These are phyloP conservation scores for Plantago elongata DNA, from an alignment of 257 asterid species.

Conservation along the genomic window DNA sequence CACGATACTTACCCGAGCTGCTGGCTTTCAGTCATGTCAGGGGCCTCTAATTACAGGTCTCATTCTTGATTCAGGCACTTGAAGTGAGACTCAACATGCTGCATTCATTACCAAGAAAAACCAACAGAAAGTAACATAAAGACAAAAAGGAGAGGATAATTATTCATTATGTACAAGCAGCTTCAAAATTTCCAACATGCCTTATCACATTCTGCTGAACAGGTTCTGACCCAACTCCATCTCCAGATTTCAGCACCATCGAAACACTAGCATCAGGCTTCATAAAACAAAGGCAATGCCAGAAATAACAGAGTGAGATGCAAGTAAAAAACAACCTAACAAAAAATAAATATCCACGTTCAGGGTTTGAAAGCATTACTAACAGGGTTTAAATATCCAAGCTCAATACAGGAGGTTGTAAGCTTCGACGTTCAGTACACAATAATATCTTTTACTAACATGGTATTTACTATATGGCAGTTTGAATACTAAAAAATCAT, in stretches of 20 bases:
- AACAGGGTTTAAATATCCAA: not conserved
- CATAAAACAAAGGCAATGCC: slow-evolving; percentile 35
- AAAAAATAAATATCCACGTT: not conserved
- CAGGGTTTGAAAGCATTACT: too few species aligned
- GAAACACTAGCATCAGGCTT: slow-evolving; percentile 65
- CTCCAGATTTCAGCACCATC: slow-evolving; percentile 57
- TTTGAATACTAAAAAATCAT: not conserved
- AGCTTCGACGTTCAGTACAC: not conserved
- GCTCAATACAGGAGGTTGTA: not conserved
- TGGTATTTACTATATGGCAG: not conserved
- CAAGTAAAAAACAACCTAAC: not conserved
- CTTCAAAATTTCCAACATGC: slow-evolving; percentile 47
- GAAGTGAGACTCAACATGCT: slow-evolving; percentile 52
- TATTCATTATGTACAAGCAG: slow-evolving; percentile 20
- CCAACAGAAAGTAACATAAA: slow-evolving; percentile 43
- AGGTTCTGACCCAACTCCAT: slow-evolving; percentile 65
- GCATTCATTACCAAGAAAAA: slow-evolving; percentile 29
- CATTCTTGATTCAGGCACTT: slow-evolving; percentile 27
- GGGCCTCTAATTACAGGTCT: not conserved
- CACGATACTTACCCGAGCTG: slow-evolving; percentile 39
- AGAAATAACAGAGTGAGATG: slow-evolving; percentile 14
- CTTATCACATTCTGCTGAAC: slow-evolving; percentile 60
- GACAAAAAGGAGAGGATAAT: slow-evolving; percentile 23
- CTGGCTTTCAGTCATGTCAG: slow-evolving; percentile 34
- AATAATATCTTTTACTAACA: too few species aligned